These are phyloP conservation scores for Panicum miliaceum DNA, from an alignment of 176 grass and related monocot species.

Conservation along the genomic window DNA sequence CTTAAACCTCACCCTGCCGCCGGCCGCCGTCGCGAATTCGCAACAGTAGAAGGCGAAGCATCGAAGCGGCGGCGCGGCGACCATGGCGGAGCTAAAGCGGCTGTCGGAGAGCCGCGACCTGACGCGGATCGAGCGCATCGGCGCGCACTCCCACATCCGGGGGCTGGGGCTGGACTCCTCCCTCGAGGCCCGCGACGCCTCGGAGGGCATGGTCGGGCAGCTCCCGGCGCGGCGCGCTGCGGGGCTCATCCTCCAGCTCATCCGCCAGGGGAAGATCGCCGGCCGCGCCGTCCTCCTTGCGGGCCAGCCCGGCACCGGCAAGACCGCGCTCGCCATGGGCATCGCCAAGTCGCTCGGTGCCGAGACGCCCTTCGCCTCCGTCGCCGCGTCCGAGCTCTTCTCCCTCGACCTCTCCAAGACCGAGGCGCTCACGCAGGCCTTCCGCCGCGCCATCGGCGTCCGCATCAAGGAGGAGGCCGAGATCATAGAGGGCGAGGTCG, in stretches of 20 bases:
- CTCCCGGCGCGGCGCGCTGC: constrained; percentile 78
- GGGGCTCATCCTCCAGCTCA: constrained; percentile 89
- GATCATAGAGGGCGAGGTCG: constrained; percentile 96
- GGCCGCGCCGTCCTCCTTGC: constrained; percentile 93
- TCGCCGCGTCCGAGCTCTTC: constrained; percentile 91
- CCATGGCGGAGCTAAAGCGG: constrained; percentile 89
- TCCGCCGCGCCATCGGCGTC: constrained; percentile 86
- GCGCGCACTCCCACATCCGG: constrained; percentile 98
- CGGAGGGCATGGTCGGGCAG: constrained; percentile 97
- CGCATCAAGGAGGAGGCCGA: constrained; percentile 99
- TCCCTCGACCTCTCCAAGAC: constrained; percentile 96
- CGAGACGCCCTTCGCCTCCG: constrained; percentile 85
- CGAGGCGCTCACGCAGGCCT: constrained; percentile 90
- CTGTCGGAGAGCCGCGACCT: constrained; percentile 93
- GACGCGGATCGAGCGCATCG: constrained; percentile 90
- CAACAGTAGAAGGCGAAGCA: background rate
- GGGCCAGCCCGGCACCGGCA: constrained; percentile 90
- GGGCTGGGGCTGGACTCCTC: constrained; percentile 89
- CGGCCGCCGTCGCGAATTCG: background rate
- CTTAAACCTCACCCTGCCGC: constrained; percentile 38
- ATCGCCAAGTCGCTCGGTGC: constrained; percentile 92
- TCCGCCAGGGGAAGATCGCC: constrained; percentile 84
- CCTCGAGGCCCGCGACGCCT: constrained; percentile 80
- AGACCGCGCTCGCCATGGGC: constrained; percentile 94
- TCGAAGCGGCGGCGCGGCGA: background rate